Conservation (phyloP, 148 eudicot genomes). For the Mesembryanthemum crystallinum region DNA sequence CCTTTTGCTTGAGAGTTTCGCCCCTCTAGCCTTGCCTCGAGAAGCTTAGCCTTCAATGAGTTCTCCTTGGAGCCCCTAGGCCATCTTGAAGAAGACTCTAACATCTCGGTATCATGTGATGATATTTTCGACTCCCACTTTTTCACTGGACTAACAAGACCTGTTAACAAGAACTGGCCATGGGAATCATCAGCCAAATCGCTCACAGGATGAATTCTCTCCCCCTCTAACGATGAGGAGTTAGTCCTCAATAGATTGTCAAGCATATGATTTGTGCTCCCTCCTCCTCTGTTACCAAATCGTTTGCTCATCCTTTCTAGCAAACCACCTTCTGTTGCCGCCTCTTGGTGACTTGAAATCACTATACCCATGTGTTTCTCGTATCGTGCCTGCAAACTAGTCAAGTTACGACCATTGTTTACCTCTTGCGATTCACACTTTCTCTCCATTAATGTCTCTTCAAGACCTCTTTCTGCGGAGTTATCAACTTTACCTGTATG, state of each 20-base stretch:
- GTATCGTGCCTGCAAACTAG: slow-evolving; percentile 40
- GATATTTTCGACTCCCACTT: slow-evolving; percentile 56
- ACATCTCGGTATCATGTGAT: slow-evolving; percentile 36
- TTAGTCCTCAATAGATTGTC: slow-evolving; percentile 36
- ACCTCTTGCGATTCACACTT: slow-evolving; percentile 25
- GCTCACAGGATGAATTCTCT: slow-evolving; percentile 35
- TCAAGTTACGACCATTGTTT: slow-evolving; percentile 27
- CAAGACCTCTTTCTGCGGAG: slow-evolving; percentile 20
- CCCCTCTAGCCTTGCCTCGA: slow-evolving; percentile 83
- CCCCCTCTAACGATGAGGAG: slow-evolving; percentile 47
- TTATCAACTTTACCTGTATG: slow-evolving; percentile 17
- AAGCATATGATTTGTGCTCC: slow-evolving; percentile 27
- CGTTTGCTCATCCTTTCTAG: slow-evolving; percentile 37
- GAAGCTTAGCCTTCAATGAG: slow-evolving; percentile 73
- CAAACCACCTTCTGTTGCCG: slow-evolving; percentile 20
- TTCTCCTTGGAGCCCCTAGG: slow-evolving; percentile 40
- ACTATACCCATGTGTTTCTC: slow-evolving; percentile 39
- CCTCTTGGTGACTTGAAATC: slow-evolving; percentile 28
- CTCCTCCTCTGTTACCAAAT: slow-evolving; percentile 32
- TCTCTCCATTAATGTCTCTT: slow-evolving; percentile 31
- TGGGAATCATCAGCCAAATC: slow-evolving; percentile 35
- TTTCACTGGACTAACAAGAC: slow-evolving; percentile 54
- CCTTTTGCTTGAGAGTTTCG: slow-evolving; percentile 39
- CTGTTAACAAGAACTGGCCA: slow-evolving; percentile 35
- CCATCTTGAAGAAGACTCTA: slow-evolving; percentile 45